Percentiles rank a stretch among this genome's conserved stretches.
Evolutionary conservation across 306 rosid species (phyloP).

Genomic region (Cyclanthera cordifolia): DNA sequence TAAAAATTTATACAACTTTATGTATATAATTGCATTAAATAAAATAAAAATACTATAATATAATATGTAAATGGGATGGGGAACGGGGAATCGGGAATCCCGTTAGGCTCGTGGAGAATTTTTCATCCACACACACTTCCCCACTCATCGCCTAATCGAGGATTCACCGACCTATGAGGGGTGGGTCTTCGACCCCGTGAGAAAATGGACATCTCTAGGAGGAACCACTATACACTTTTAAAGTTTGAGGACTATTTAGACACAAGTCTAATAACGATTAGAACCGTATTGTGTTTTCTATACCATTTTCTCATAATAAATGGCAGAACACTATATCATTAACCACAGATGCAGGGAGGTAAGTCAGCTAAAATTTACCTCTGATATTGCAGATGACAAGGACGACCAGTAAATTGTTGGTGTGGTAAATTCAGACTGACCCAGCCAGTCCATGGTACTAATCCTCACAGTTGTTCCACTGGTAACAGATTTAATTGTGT

Average conservation of each 20-base stretch:
- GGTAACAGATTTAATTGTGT: conserved; percentile 66
- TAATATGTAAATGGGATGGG: too few relatives aligned
- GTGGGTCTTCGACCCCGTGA: too few relatives aligned
- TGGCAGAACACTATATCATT: not conserved
- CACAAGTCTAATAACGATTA: not conserved
- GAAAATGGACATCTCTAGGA: not conserved
- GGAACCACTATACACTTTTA: not conserved
- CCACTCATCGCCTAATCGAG: too few relatives aligned
- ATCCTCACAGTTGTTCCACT: conserved; percentile 43
- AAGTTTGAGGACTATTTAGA: not conserved
- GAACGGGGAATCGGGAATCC: too few relatives aligned
- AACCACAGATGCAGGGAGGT: not conserved
- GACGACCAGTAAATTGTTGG: conserved; percentile 73
- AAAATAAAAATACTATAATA: too few relatives aligned
- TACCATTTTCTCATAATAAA: not conserved
- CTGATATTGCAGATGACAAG: conserved; percentile 74
- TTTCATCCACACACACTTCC: too few relatives aligned
- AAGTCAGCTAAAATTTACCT: conserved; percentile 35
- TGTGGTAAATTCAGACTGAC: conserved; percentile 61
- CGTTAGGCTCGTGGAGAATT: too few relatives aligned
- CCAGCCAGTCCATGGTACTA: conserved; percentile 95
- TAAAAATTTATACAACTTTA: too few relatives aligned
- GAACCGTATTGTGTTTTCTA: not conserved
- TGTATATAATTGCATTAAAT: too few relatives aligned
- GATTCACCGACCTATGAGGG: too few relatives aligned